Percentiles rank a stretch among this genome's conserved stretches.
Evolutionary conservation across 371 early-diverging fungal genomes (phyloP).

Genomic region (Zopfochytrium polystomum): DNA sequence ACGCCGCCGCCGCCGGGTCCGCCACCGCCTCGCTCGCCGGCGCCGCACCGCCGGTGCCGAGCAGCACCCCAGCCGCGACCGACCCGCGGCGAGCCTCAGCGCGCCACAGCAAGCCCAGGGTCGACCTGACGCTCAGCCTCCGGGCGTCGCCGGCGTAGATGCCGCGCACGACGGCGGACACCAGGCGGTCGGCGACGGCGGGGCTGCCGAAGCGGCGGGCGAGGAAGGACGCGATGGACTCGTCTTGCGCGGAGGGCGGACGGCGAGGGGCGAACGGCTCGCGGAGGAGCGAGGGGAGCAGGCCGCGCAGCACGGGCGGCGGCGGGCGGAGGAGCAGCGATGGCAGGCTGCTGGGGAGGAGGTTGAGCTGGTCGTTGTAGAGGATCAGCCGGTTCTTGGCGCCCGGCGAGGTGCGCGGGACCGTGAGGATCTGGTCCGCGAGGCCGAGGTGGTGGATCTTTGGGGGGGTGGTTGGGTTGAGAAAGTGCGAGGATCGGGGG

Average conservation of each 20-base stretch:
- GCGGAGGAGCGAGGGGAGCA: conserved; percentile 44
- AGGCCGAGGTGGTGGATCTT: conserved; percentile 66
- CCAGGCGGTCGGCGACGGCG: conserved; percentile 66
- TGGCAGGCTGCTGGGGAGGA: conserved; percentile 51
- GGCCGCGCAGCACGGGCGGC: conserved; percentile 54
- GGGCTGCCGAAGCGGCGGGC: conserved; percentile 69
- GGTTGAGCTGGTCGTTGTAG: conserved; percentile 64
- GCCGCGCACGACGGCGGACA: conserved; percentile 87
- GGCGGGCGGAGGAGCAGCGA: conserved; percentile 45
- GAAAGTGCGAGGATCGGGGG: not conserved
- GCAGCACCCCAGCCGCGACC: conserved; percentile 48
- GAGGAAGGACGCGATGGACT: conserved; percentile 71
- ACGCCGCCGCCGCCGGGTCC: conserved; percentile 47
- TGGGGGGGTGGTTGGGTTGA: not conserved
- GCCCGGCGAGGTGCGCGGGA: conserved; percentile 66
- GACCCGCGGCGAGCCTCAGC: conserved; percentile 68
- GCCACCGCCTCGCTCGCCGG: conserved; percentile 22
- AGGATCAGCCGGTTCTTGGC: conserved; percentile 81
- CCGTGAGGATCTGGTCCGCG: conserved; percentile 50
- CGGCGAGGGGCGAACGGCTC: conserved; percentile 45
- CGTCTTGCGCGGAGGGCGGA: conserved; percentile 53
- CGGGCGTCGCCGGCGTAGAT: conserved; percentile 88
- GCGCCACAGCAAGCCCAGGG: conserved; percentile 64
- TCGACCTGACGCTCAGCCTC: conserved; percentile 70
- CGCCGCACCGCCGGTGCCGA: no score